A percentile compares a stretch with the other conserved stretches of the same genome.
phyloP scores from a whole-genome alignment of 257 asterid genomes.

The Solanum sparsipilum region DNA sequence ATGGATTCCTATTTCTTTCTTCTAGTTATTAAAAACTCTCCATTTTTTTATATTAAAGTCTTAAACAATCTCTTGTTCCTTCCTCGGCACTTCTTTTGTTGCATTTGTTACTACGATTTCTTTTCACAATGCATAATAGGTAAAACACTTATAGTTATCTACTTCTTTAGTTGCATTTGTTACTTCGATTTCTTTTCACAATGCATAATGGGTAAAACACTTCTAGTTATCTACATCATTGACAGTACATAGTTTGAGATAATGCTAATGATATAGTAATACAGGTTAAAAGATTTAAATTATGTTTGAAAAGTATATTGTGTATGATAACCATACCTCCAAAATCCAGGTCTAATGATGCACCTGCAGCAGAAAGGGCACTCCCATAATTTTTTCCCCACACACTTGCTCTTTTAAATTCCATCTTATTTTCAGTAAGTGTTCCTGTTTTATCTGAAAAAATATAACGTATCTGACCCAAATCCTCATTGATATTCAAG shows the following conservation, averaged over 20 bases:
- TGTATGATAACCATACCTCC: slow-evolving; percentile 42
- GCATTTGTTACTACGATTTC: not conserved
- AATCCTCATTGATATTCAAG: slow-evolving; percentile 94
- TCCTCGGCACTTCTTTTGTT: not conserved
- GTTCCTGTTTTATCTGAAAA: slow-evolving; percentile 97
- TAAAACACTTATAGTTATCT: not conserved
- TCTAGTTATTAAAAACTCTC: not conserved
- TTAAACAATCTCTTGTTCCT: not conserved
- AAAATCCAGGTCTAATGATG: slow-evolving; percentile 1
- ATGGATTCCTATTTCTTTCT: not conserved
- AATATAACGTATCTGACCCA: slow-evolving; percentile 90
- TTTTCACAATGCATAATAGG: not conserved
- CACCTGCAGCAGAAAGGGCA: slow-evolving; percentile 21
- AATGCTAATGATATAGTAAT: not conserved
- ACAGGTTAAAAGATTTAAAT: not conserved
- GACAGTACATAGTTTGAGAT: not conserved
- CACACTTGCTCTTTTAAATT: slow-evolving; percentile 77
- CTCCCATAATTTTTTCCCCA: slow-evolving; percentile 66
- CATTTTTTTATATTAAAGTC: not conserved
- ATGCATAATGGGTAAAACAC: not conserved
- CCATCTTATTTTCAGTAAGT: slow-evolving; percentile 97
- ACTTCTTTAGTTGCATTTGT: not conserved
- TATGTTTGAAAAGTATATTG: not conserved
- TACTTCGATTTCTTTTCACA: not conserved
- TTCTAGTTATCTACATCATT: not conserved